Conservation (phyloP, 129 eudicot species). For the Erigeron canadensis region DNA sequence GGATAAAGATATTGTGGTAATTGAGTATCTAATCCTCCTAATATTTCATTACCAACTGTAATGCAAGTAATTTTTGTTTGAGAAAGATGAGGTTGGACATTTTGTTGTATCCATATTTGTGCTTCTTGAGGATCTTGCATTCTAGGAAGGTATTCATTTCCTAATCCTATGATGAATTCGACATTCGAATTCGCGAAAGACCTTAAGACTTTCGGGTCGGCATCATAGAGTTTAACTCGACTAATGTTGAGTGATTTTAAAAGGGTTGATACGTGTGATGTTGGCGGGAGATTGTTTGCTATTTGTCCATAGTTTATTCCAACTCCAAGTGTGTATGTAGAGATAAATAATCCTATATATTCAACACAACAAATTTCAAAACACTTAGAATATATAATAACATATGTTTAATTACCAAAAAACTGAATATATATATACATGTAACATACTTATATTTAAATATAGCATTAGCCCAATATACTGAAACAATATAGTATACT, state of each 20-base stretch:
- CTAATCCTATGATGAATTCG: constrained; percentile 76
- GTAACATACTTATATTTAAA: too few relatives aligned
- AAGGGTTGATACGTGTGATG: constrained; percentile 55
- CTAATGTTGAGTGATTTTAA: constrained; percentile 61
- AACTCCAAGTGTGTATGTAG: constrained; percentile 47
- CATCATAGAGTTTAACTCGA: constrained; percentile 81
- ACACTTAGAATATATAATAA: not conserved
- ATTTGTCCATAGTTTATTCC: constrained; percentile 97
- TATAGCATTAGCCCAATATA: too few relatives aligned
- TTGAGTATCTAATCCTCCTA: constrained; percentile 48
- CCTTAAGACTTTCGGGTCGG: constrained; percentile 72
- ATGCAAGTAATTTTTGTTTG: constrained; percentile 77
- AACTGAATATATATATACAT: too few relatives aligned
- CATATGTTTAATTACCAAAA: not conserved
- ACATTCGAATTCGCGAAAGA: constrained; percentile 66
- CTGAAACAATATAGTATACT: too few relatives aligned
- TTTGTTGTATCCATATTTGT: constrained; percentile 72
- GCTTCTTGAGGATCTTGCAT: constrained; percentile 73
- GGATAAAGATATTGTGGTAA: constrained; percentile 54
- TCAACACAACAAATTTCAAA: constrained; percentile 3
- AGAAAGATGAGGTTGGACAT: constrained; percentile 67
- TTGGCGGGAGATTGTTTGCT: constrained; percentile 80
- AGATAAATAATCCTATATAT: constrained; percentile 36
- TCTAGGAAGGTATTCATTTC: constrained; percentile 64
- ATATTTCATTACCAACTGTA: constrained; percentile 77